These are phyloP conservation scores for Mortierella sp. DNA, from an alignment of 371 early-diverging fungal species.

Conservation along the genomic window DNA sequence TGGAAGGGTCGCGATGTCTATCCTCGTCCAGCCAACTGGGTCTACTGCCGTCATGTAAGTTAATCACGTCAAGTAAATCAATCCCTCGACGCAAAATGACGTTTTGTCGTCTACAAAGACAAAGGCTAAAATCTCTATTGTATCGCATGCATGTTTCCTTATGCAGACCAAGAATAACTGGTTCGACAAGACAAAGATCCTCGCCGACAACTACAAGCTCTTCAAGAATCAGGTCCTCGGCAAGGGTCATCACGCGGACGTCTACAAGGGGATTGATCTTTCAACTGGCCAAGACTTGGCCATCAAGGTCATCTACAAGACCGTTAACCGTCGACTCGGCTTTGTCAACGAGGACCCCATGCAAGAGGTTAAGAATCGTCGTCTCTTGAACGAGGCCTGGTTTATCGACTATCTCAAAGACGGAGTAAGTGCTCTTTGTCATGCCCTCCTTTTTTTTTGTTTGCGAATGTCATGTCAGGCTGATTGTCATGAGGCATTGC, in stretches of 20 bases:
- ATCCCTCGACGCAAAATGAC: too few relatives aligned
- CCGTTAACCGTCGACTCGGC: constrained; percentile 43
- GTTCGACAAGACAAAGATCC: constrained; percentile 51
- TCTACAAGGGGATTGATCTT: constrained; percentile 52
- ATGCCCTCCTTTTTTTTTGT: neutral
- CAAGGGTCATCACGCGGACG: constrained; percentile 57
- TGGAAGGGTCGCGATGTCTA: constrained; percentile 58
- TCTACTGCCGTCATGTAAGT: constrained; percentile 54
- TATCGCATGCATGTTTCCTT: neutral
- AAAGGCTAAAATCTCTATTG: too few relatives aligned
- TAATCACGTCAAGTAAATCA: neutral
- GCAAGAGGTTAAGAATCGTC: constrained; percentile 53
- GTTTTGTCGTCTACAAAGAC: too few relatives aligned
- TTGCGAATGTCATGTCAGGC: neutral
- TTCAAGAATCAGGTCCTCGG: constrained; percentile 47
- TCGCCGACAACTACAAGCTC: constrained; percentile 43
- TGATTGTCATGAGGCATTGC: too few relatives aligned
- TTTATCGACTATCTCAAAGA: constrained; percentile 56
- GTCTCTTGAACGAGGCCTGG: constrained; percentile 53
- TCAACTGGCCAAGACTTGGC: constrained; percentile 54
- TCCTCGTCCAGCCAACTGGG: constrained; percentile 53
- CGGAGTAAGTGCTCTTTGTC: constrained; percentile 28
- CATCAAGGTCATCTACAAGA: constrained; percentile 56
- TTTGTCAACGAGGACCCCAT: constrained; percentile 48
- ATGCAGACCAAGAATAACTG: constrained; percentile 53